A percentile compares a stretch with the other conserved stretches of the same genome.
Evolutionary conservation across 179 eudicot genomes (phyloP).

Genomic region (Silene noctiflora): DNA sequence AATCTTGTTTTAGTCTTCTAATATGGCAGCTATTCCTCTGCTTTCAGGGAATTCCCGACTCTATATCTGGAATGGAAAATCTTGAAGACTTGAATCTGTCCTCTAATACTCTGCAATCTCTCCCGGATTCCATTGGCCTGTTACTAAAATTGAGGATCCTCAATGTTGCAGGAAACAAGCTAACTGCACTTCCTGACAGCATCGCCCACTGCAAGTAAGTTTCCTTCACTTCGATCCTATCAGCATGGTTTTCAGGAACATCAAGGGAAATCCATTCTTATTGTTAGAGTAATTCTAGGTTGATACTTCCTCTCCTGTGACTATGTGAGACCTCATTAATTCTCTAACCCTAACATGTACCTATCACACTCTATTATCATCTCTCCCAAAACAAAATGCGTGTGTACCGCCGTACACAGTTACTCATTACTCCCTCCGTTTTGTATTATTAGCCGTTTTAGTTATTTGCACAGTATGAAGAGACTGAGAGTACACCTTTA

Average conservation of each 20-base stretch:
- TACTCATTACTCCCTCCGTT: no score
- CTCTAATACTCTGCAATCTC: slow-evolving; percentile 66
- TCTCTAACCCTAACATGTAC: background rate
- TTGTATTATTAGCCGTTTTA: no score
- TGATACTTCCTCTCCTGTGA: background rate
- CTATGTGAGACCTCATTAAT: background rate
- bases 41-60: slow-evolving; percentile 83
- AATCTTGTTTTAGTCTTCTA: background rate
- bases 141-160: slow-evolving; percentile 64
- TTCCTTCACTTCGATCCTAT: background rate
- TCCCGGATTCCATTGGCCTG: slow-evolving; percentile 83
- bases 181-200: slow-evolving; percentile 73
- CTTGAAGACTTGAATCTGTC: slow-evolving; percentile 81
- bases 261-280: background rate
- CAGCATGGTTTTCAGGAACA: background rate
- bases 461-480: no score
- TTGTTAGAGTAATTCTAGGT: background rate
- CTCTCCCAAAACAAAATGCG: background rate
- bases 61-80: slow-evolving; percentile 68
- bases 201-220: slow-evolving; percentile 79
- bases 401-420: no score
- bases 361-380: background rate
- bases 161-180: slow-evolving; percentile 84
- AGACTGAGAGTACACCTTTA: no score
- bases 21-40: slow-evolving; percentile 1